phyloP scores from a whole-genome alignment of 192 early-diverging fungal species.

The Pecoramyces ruminantium region DNA sequence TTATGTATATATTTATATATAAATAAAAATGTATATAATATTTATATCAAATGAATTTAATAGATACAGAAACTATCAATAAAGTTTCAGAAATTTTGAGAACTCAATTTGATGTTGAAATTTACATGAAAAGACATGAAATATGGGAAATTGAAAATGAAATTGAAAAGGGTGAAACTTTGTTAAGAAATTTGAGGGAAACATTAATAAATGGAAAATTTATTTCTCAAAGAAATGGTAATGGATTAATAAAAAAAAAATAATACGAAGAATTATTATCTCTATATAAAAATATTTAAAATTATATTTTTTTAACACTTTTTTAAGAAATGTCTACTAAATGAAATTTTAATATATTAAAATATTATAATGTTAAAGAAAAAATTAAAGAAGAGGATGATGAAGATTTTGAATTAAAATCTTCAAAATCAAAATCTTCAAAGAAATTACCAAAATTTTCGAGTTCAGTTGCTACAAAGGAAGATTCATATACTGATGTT shows the following conservation, averaged over 20 bases:
- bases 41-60: too few relatives aligned
- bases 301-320: too few relatives aligned
- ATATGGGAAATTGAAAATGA: constrained; percentile 38
- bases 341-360: too few relatives aligned
- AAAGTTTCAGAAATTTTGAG: neutral
- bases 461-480: neutral
- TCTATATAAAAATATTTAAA: too few relatives aligned
- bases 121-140: constrained; percentile 52
- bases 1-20: too few relatives aligned
- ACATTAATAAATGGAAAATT: constrained; percentile 31
- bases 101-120: constrained; percentile 59
- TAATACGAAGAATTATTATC: constrained; percentile 22
- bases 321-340: too few relatives aligned
- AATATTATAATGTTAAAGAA: neutral
- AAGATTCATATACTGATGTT: constrained; percentile 5
- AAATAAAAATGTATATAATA: too few relatives aligned
- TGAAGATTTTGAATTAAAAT: neutral
- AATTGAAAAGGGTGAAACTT: constrained; percentile 35
- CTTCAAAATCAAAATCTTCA: neutral
- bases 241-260: constrained; percentile 11
- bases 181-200: constrained; percentile 32
- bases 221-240: neutral
- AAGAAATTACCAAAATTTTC: neutral
- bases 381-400: constrained; percentile 4
- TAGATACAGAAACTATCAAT: neutral